Base-by-base conservation (phyloP, 2,329 filamentous ascomycete genomes). In the Beauveria rudraprayagi region DNA sequence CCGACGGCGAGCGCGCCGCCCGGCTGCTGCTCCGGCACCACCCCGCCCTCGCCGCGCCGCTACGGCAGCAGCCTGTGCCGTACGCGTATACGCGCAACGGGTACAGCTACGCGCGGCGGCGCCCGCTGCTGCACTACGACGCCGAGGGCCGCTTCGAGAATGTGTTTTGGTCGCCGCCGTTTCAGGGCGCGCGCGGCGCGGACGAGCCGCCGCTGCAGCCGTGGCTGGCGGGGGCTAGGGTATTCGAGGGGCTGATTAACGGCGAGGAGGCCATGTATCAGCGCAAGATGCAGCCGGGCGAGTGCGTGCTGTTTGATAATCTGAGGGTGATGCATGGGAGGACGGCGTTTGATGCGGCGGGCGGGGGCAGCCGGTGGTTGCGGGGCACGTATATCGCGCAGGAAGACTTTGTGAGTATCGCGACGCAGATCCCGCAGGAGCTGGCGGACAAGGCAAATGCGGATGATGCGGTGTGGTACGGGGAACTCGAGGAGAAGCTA, bases 261-360 rank as follows among this genome's bases (percentile, higher is more conserved):
- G 70, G 77, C 1, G 74, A 80, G 0, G 70, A 76, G 4, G 83
- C 83, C 63, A 73, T 91, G 58, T 88, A 87, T 69, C 81, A 93
- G 76, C 79, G 88, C 62, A 88, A 88, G 73, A 78, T 97, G 72
- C 77, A 85, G 59, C 85, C 89, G 4, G 94, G 93, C 3, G 90
- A 96, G 69, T 96, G 91, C 70, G 92, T 92, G 14, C 81, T 99
- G n/a, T 97, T 99, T 70, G 88, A 96, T 71, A 97, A 97, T 70
- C 76, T 85, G 62, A 81, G 93, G 19, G 80, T 96, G n/a, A 73
- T 96, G 70, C 94, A 97, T 76, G 93, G 92, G 0, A 80, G 94
- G 4, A 82, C 79, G 17, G 83, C 85, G 34, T 97, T 97, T 73
- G 85, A 93, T 70, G 65, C 69, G 0, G 74, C 79, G 0, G 56